Percentiles rank a stretch among this genome's conserved stretches.
phyloP scores from a whole-genome alignment of 202 grass and related monocot genomes.

The Saccharum hybrid region DNA sequence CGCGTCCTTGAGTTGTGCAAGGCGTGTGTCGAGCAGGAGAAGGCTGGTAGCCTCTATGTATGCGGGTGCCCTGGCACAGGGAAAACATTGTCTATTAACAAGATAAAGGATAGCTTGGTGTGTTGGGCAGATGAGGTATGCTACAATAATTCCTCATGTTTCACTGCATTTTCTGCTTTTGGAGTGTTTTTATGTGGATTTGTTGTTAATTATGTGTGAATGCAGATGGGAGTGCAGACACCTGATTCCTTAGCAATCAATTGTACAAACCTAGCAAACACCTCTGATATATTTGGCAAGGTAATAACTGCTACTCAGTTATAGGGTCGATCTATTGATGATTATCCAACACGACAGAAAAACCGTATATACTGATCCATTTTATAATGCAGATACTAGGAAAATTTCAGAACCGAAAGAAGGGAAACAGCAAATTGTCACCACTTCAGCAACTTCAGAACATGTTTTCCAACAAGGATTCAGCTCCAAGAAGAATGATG shows the following conservation, averaged over 20 bases:
- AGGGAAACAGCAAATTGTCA: constrained; percentile 49
- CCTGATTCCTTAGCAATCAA: constrained; percentile 80
- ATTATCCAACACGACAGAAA: not conserved
- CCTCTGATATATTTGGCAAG: constrained; percentile 84
- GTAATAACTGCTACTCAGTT: constrained; percentile 41
- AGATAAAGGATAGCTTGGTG: constrained; percentile 59
- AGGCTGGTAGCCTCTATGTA: constrained; percentile 75
- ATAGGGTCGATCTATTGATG: constrained; percentile 20
- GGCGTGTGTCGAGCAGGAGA: constrained; percentile 58
- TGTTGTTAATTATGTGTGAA: constrained; percentile 1
- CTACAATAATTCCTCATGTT: not conserved
- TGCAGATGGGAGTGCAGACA: constrained; percentile 59
- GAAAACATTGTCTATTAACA: constrained; percentile 84
- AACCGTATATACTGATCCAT: constrained; percentile 22
- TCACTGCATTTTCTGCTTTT: not conserved
- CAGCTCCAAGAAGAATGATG: constrained; percentile 78
- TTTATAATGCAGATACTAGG: constrained; percentile 72
- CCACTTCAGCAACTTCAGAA: constrained; percentile 76
- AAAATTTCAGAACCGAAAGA: constrained; percentile 56
- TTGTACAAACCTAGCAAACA: constrained; percentile 80
- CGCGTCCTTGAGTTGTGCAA: constrained; percentile 79
- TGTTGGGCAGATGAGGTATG: constrained; percentile 73
- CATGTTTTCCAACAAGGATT: constrained; percentile 67
- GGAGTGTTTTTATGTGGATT: constrained; percentile 37
- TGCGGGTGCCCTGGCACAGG: constrained; percentile 90